Evolutionary conservation across 2,329 filamentous ascomycete genomes (phyloP).

Genomic region (Chrysoporthe cubensis): DNA sequence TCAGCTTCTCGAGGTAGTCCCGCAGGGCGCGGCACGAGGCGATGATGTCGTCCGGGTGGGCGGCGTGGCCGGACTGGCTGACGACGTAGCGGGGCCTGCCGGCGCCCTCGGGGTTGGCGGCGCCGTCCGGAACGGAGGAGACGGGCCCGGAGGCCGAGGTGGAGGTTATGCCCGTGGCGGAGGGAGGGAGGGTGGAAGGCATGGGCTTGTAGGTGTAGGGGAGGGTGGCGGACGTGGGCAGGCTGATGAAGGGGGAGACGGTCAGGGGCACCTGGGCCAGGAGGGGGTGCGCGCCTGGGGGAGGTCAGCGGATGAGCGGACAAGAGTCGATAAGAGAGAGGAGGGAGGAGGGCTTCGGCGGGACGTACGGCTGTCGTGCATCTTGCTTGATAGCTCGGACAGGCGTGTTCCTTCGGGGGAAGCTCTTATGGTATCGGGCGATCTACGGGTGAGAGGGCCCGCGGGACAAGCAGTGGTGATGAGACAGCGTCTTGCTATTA

Average conservation of each 20-base stretch:
- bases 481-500: background rate
- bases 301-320: conserved; percentile 26
- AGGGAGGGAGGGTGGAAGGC: conserved; percentile 81
- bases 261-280: conserved; percentile 91
- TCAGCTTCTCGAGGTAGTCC: conserved; percentile 71
- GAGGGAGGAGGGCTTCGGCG: background rate
- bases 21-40: conserved; percentile 79
- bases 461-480: background rate
- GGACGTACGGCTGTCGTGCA: conserved; percentile 45
- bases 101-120: conserved; percentile 28
- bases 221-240: conserved; percentile 86
- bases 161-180: conserved; percentile 58
- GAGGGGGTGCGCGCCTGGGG: conserved; percentile 76
- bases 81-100: conserved; percentile 73
- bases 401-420: background rate
- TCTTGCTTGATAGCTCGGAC: conserved; percentile 32
- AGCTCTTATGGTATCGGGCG: background rate
- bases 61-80: conserved; percentile 77
- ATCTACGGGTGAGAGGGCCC: no score
- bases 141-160: conserved; percentile 37
- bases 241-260: conserved; percentile 90
- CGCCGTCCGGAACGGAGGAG: conserved; percentile 32
- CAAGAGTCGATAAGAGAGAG: background rate
- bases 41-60: conserved; percentile 85
- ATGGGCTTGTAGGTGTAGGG: conserved; percentile 95